Conservation (phyloP, 208 protist species). For the Leishmania tarentolae region DNA sequence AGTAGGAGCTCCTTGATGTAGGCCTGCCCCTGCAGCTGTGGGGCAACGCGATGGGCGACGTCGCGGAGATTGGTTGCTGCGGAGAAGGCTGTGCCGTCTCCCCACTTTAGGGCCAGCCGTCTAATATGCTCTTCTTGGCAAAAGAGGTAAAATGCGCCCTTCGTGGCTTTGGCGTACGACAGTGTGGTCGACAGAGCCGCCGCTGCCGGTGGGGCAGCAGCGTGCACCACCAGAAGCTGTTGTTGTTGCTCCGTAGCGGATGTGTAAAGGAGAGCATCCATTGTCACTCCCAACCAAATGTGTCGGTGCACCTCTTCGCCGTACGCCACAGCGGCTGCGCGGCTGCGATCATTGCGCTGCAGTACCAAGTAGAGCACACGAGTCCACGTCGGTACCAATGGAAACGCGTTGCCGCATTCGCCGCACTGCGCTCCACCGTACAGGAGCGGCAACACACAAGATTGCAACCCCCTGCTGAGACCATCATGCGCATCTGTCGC, state of each 20-base stretch:
- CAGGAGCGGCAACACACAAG: constrained; percentile 17
- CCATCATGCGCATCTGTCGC: not conserved
- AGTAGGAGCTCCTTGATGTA: constrained; percentile 58
- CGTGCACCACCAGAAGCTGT: constrained; percentile 55
- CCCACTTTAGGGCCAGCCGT: constrained; percentile 10
- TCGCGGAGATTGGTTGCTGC: constrained; percentile 24
- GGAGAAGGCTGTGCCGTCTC: not conserved
- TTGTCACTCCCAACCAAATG: constrained; percentile 34
- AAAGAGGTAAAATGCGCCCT: not conserved
- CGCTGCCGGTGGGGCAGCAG: constrained; percentile 6
- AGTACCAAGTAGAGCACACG: constrained; percentile 42
- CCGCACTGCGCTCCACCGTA: constrained; percentile 36
- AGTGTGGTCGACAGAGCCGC: not conserved
- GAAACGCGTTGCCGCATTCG: constrained; percentile 30
- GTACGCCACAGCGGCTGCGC: constrained; percentile 51
- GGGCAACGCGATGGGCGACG: constrained; percentile 34
- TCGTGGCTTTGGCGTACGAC: not conserved
- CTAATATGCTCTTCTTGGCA: constrained; percentile 4
- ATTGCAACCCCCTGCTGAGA: not conserved
- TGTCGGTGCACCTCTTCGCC: constrained; percentile 41
- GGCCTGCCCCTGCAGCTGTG: constrained; percentile 57
- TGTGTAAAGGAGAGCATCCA: constrained; percentile 45
- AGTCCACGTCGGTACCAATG: constrained; percentile 29
- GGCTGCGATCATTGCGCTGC: constrained; percentile 29
- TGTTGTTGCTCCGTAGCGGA: constrained; percentile 42